These are phyloP conservation scores for Ogataea populi-albae DNA, from an alignment of 805 yeast genomes.

Conservation along the genomic window DNA sequence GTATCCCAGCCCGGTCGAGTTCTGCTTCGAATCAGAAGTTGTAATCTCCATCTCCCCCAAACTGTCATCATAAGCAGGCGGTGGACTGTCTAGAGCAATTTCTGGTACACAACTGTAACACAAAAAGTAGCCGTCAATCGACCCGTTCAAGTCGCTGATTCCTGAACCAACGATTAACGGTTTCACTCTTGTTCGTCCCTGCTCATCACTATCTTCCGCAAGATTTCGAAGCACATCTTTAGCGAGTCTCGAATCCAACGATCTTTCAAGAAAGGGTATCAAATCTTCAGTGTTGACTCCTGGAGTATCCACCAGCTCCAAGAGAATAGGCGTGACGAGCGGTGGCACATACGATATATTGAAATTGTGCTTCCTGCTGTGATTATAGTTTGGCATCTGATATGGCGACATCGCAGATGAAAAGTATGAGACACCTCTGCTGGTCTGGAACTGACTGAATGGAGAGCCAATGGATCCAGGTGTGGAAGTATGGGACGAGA, in stretches of 20 bases:
- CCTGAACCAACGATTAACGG: constrained; percentile 76
- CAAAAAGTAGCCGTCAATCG: constrained; percentile 69
- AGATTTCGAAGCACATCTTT: constrained; percentile 57
- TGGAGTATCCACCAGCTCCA: constrained; percentile 75
- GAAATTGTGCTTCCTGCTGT: constrained; percentile 2
- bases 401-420: constrained; percentile 14
- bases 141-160: constrained; percentile 72
- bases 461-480: constrained; percentile 11
- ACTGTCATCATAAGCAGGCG: constrained; percentile 48
- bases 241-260: constrained; percentile 60
- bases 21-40: neutral
- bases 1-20: constrained; percentile 4
- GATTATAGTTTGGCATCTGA: too few relatives aligned
- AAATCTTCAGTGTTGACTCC: constrained; percentile 62
- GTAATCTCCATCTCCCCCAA: neutral
- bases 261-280: constrained; percentile 75
- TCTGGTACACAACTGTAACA: constrained; percentile 69
- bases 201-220: constrained; percentile 41
- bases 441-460: neutral
- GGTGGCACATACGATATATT: constrained; percentile 43
- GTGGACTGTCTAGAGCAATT: constrained; percentile 37
- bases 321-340: constrained; percentile 52
- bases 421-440: constrained; percentile 7
- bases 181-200: constrained; percentile 41
- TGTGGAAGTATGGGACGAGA: constrained; percentile 4